Base-by-base conservation (phyloP, 495 filamentous ascomycete genomes). In the Penicillium paradoxum region DNA sequence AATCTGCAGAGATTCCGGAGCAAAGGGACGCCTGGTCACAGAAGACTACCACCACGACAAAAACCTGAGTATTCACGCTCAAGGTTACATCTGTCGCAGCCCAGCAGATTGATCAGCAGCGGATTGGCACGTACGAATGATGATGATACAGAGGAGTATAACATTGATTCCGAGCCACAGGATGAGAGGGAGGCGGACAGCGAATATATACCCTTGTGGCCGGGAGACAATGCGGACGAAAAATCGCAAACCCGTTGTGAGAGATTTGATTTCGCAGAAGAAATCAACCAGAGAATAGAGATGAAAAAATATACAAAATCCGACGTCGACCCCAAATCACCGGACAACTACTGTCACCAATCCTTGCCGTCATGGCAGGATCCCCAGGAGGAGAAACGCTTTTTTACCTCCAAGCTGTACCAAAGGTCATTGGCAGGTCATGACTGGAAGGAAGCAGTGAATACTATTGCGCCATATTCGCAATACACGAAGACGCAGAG, bases 21-120 rank as follows among this genome's bases (percentile, higher is more conserved):
- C 36, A 59, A 58, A 48, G 43, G 50, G 22, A 13, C 58, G 14
- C 39, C 48, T 29, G 36, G 40, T 36, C 43, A 47, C 27, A 58
- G 53, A 29, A 54, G 51, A 25, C 36, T 58, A 36, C 49, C 58
- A 18, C 45, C 57, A n/a, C 49, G 54, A 34, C 58, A 34, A 43
- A 63, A 49, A 2, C 50, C 61, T 44, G 56, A 57, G 41, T 60
- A 56, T 53, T 53, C 62, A n/a, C 40, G 57, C 18, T 55, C 61
- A 10, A 50, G 48, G 15, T 47, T 58, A 29, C 62, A 64, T 22
- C 45, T 48, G 37, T 57, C 66, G 53, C 62, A 47, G 29, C 41
- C 63, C 34, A 64, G 60, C 49, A 63, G 63, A 37, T 67, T 70
- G 65, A 64, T 73, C 29, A 64, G 60, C 33, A 63, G 62, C 25